Conservation (phyloP, 2,329 filamentous ascomycete species). For the Pseudogymnoascus sp. region DNA sequence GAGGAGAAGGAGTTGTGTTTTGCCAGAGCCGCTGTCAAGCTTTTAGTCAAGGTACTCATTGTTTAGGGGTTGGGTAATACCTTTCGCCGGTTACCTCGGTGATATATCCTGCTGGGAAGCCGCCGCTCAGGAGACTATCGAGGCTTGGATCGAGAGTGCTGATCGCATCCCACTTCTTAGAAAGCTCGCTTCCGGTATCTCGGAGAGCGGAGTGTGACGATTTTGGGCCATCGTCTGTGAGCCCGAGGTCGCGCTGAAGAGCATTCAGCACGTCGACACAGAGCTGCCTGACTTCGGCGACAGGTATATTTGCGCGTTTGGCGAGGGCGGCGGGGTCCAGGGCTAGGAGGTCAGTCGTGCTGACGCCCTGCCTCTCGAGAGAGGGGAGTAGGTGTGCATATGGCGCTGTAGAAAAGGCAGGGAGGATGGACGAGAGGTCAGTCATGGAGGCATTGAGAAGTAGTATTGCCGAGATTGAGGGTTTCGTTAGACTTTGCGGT, state of each 20-base stretch:
- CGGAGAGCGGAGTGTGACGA: slow-evolving; percentile 17
- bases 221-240: slow-evolving; percentile 1
- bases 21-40: slow-evolving; percentile 64
- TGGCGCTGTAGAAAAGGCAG: slow-evolving; percentile 63
- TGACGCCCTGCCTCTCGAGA: slow-evolving; percentile 70
- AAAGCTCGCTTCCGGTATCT: slow-evolving; percentile 30
- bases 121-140: slow-evolving; percentile 66
- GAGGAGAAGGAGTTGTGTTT: slow-evolving; percentile 86
- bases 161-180: slow-evolving; percentile 48
- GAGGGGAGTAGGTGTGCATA: slow-evolving; percentile 70
- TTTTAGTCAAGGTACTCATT: slow-evolving; percentile 15
- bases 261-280: slow-evolving; percentile 57
- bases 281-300: slow-evolving; percentile 71
- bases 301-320: slow-evolving; percentile 73
- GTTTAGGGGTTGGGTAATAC: slow-evolving; percentile 30
- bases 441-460: slow-evolving; percentile 53
- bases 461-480: not conserved
- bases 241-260: slow-evolving; percentile 50
- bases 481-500: slow-evolving; percentile 15
- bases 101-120: slow-evolving; percentile 71
- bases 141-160: slow-evolving; percentile 72
- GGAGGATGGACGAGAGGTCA: slow-evolving; percentile 76
- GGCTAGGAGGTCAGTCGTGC: slow-evolving; percentile 75
- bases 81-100: slow-evolving; percentile 91
- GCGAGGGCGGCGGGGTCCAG: slow-evolving; percentile 76